A percentile compares a stretch with the other conserved stretches of the same genome.
phyloP scores from a whole-genome alignment of 2,329 filamentous ascomycete genomes.

The Alternaria gansuensis region DNA sequence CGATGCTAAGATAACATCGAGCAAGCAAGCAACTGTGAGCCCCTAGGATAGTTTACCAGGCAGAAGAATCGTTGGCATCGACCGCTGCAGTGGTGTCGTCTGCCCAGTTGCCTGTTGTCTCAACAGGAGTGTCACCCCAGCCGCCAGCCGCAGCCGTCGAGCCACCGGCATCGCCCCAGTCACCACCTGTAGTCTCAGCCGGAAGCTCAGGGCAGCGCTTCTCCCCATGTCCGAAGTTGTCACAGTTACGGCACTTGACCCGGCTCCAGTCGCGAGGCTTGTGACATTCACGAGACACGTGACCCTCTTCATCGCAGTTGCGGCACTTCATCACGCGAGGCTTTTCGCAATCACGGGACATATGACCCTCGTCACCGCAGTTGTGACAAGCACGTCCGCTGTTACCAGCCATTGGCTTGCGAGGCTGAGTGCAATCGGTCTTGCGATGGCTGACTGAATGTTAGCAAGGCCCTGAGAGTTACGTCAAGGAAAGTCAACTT shows the following conservation, averaged over 20 bases:
- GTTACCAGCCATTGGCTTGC: conserved; percentile 27
- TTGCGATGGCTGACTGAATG: conserved; percentile 29
- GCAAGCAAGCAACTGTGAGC: conserved; percentile 6
- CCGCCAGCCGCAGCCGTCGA: conserved; percentile 30
- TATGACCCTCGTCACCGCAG: conserved; percentile 42
- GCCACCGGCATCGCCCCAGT: conserved; percentile 32
- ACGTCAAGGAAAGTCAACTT: background rate
- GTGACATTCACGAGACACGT: conserved; percentile 44
- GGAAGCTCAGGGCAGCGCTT: conserved; percentile 53
- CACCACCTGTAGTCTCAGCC: conserved; percentile 36
- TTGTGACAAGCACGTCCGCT: conserved; percentile 38
- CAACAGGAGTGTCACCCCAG: conserved; percentile 34
- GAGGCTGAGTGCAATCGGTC: conserved; percentile 39
- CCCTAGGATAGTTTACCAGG: conserved; percentile 19
- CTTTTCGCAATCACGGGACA: conserved; percentile 40
- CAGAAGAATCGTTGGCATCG: conserved; percentile 10
- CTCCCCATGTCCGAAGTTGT: conserved; percentile 55
- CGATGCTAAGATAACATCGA: background rate
- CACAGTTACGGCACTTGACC: conserved; percentile 68
- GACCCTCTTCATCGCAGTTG: conserved; percentile 72
- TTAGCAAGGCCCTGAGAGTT: conserved; percentile 4
- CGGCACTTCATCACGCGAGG: conserved; percentile 55
- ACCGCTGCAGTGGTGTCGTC: conserved; percentile 25
- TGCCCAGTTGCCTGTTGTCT: conserved; percentile 28
- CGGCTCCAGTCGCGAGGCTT: conserved; percentile 63